Percentiles rank a stretch among this genome's conserved stretches.
These are phyloP conservation scores for California macrophylla DNA, from an alignment of 441 rosid genomes.

Conservation along the genomic window DNA sequence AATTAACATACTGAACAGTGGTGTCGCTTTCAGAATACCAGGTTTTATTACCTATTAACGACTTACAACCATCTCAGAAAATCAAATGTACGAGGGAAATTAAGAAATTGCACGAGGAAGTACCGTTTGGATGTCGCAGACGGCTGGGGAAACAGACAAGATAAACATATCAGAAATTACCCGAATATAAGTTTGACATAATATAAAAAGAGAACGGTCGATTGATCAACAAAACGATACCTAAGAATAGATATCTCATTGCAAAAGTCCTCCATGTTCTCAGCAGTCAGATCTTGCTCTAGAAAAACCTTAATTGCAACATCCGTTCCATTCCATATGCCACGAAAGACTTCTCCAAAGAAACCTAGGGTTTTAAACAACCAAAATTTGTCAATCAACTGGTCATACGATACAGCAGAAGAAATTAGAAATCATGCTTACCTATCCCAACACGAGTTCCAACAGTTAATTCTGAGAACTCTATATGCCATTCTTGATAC, in stretches of 20 bases:
- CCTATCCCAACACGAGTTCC: slow-evolving; percentile 99
- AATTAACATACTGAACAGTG: not conserved
- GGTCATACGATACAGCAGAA: not conserved
- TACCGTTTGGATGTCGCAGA: slow-evolving; percentile 97
- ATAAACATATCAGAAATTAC: slow-evolving; percentile 31
- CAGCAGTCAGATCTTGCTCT: slow-evolving; percentile 93
- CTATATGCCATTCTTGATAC: slow-evolving; percentile 89
- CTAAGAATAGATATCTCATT: slow-evolving; percentile 95
- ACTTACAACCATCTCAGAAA: not conserved
- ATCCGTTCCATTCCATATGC: slow-evolving; percentile 95
- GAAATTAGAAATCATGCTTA: slow-evolving; percentile 24
- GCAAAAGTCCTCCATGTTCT: slow-evolving; percentile 99
- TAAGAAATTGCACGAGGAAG: slow-evolving; percentile 23
- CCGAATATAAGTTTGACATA: not conserved
- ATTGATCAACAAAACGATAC: slow-evolving; percentile 29
- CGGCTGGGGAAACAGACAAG: slow-evolving; percentile 50
- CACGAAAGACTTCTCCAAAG: slow-evolving; percentile 97
- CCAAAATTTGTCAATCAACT: not conserved
- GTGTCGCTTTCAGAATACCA: slow-evolving; percentile 4
- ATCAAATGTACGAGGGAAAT: slow-evolving; percentile 4
- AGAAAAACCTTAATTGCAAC: slow-evolving; percentile 95
- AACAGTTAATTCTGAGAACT: slow-evolving; percentile 84
- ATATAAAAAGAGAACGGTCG: not conserved
- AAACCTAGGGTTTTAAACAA: slow-evolving; percentile 41
- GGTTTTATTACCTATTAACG: not conserved